These are phyloP conservation scores for Eucalyptus coolabah DNA, from an alignment of 345 rosid species.

Conservation along the genomic window DNA sequence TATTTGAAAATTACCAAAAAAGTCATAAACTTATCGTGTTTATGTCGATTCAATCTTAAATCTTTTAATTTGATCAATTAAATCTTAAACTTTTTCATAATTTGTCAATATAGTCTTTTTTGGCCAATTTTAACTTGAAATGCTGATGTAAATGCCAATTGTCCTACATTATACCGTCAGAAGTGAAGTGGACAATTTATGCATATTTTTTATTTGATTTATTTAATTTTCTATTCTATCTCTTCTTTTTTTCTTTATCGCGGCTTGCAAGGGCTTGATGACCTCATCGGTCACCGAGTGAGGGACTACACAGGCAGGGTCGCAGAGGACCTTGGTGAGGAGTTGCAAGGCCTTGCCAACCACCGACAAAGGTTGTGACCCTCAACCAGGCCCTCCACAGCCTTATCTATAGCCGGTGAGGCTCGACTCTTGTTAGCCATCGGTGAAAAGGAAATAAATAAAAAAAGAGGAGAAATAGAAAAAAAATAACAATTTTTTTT, in stretches of 20 bases:
- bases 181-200: not conserved
- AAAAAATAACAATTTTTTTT: no score
- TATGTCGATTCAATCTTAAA: not conserved
- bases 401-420: fast-evolving
- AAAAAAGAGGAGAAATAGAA: no score
- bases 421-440: no score
- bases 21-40: not conserved
- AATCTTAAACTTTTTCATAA: not conserved
- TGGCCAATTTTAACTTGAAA: not conserved
- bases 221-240: not conserved
- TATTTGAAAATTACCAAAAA: not conserved
- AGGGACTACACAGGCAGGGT: not conserved
- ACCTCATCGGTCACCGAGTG: not conserved
- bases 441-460: no score
- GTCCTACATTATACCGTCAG: not conserved
- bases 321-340: no score
- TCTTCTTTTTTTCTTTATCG: not conserved
- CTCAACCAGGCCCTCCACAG: not conserved
- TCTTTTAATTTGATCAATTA: not conserved
- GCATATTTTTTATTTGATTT: not conserved
- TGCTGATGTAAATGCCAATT: fast-evolving
- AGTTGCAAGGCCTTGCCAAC: not conserved
- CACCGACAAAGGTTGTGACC: not conserved
- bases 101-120: no score
- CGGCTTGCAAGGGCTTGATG: not conserved